phyloP scores from a whole-genome alignment of 163 green algal genomes.

The Prototheca stagnorum region DNA sequence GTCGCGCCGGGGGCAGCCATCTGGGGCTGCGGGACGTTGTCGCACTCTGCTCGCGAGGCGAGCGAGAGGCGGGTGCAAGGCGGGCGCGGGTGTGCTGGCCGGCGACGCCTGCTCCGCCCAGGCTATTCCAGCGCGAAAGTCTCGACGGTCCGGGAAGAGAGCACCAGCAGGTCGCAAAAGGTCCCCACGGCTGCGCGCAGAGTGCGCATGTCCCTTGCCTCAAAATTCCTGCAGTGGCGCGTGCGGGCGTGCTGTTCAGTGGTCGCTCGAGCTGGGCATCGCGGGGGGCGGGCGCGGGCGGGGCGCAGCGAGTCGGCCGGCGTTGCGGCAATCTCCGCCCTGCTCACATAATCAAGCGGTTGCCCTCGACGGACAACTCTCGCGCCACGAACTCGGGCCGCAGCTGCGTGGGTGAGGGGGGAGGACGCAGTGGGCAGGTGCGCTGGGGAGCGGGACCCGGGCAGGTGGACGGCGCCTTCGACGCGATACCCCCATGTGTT shows the following conservation, averaged over 20 bases:
- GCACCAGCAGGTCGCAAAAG: constrained; percentile 32
- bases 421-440: no score
- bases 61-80: no score
- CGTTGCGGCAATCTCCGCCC: background rate
- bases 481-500: background rate
- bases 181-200: constrained; percentile 30
- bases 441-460: no score
- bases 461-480: background rate
- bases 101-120: no score
- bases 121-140: constrained; percentile 24
- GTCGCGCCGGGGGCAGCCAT: no score
- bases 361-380: constrained; percentile 17
- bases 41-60: no score
- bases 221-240: constrained; percentile 14
- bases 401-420: constrained; percentile 18
- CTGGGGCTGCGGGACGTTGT: no score
- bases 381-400: constrained; percentile 22
- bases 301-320: background rate
- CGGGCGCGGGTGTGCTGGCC: no score
- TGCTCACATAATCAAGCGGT: constrained; percentile 16
- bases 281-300: background rate
- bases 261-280: background rate
- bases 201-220: constrained; percentile 24
- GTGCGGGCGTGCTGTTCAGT: background rate
- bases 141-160: constrained; percentile 27